Evolutionary conservation across 1,139 yeast species (phyloP).

Genomic region (Barnettozyma hawaiiensis): DNA sequence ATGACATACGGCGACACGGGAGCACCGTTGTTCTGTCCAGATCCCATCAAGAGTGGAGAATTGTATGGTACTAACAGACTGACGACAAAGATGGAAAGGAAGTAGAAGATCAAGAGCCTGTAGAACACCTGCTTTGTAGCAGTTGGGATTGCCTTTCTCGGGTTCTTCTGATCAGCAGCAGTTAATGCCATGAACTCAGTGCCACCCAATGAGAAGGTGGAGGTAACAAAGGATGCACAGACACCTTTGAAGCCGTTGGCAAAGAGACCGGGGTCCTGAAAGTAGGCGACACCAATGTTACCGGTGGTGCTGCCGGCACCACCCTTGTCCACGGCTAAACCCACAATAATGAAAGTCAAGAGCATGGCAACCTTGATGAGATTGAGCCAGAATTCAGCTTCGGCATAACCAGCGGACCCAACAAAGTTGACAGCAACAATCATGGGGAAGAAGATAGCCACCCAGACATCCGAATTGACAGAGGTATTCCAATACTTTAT

Average conservation of each 20-base stretch:
- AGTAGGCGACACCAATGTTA: slow-evolving; percentile 46
- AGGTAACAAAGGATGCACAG: slow-evolving; percentile 71
- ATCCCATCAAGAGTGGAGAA: slow-evolving; percentile 44
- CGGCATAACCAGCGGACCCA: slow-evolving; percentile 68
- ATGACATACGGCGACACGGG: slow-evolving; percentile 74
- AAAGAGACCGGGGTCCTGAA: slow-evolving; percentile 52
- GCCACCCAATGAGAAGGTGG: slow-evolving; percentile 81
- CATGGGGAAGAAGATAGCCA: slow-evolving; percentile 47
- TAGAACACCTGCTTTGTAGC: slow-evolving; percentile 72
- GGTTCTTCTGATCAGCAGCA: slow-evolving; percentile 78
- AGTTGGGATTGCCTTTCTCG: slow-evolving; percentile 56
- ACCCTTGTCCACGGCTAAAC: slow-evolving; percentile 51
- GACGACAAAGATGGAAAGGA: slow-evolving; percentile 52
- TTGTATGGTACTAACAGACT: slow-evolving; percentile 66
- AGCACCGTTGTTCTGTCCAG: slow-evolving; percentile 40
- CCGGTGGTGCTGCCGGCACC: slow-evolving; percentile 47
- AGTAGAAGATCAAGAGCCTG: slow-evolving; percentile 62
- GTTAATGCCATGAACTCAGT: slow-evolving; percentile 79
- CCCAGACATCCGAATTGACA: slow-evolving; percentile 53
- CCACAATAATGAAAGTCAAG: slow-evolving; percentile 52
- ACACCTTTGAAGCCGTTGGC: slow-evolving; percentile 71
- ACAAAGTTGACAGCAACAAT: slow-evolving; percentile 47
- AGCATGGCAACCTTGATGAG: slow-evolving; percentile 52
- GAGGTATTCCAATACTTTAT: slow-evolving; percentile 51
- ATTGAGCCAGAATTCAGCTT: slow-evolving; percentile 55